Base-by-base conservation (phyloP, 2,329 filamentous ascomycete species). In the Alternaria hordeiaustralica region DNA sequence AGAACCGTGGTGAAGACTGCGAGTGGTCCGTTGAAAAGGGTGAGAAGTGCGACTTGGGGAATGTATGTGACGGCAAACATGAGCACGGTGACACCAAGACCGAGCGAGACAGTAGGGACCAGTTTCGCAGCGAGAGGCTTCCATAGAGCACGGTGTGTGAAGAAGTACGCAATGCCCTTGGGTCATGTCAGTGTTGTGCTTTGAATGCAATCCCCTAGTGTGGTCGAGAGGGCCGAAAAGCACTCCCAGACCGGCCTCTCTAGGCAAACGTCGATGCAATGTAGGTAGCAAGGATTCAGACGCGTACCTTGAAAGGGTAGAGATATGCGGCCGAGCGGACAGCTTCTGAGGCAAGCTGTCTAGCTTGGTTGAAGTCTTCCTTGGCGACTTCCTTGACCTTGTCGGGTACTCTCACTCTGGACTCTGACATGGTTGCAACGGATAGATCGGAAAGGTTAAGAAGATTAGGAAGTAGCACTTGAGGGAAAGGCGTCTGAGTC, bases 41-140 rank as follows among this genome's bases (percentile, higher is more conserved):
- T 86, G 47, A 97, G 87, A 13, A 97, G 80, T 1, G 93, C 92
- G 23, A 93, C 87, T 83, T 97, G 95, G 1, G 95, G 95, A 9
- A 90, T 76, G 78, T 97, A 97, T 53, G 94, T 92, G 77, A 97
- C 89, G 71, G 91, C 83, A 81, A 98, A 97, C 93, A 97, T 96
- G 79, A 87, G 84, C 11, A 85, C 84, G 1, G 94, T 90, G 49
- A 97, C 89, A 47, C 88, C 87, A 10, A 90, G 79, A 13, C 92
- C 93, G 3, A 97, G 86, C 2, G 87, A 85, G 55, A 96, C 70
- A 26, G 90, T 93, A 3, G 87, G 85, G 3, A 84, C 78, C 36
- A 90, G 81, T 56, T 86, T 86, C n/a, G 83, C 81, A 25, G 83
- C 80, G 50, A 91, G 82, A 0, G 89, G 89, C 46, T 83, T 82